These are phyloP conservation scores for Collybia sordida DNA, from an alignment of 768 basidiomycete genomes.

Conservation along the genomic window DNA sequence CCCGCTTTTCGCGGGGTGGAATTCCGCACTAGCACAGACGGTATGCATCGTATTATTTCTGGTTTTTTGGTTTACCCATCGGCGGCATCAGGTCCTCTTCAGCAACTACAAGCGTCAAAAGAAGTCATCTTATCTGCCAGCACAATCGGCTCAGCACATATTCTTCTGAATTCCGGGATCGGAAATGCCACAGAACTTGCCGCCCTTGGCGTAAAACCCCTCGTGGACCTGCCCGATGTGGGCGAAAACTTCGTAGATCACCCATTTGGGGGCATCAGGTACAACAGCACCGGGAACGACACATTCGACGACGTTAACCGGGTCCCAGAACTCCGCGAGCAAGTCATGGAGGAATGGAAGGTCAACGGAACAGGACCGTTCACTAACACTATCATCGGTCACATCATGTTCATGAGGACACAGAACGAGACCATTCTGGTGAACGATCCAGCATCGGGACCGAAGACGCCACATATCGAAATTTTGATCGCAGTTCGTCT, in stretches of 20 bases:
- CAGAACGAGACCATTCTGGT: conserved; percentile 6
- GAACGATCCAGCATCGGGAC: conserved; percentile 23
- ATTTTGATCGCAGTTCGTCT: conserved; percentile 14
- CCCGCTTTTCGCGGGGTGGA: conserved; percentile 13
- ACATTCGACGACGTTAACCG: conserved; percentile 2
- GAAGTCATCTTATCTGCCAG: conserved; percentile 32
- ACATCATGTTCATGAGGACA: conserved; percentile 17
- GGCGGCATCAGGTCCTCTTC: conserved; percentile 5
- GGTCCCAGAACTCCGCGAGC: background rate
- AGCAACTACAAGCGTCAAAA: conserved; percentile 20
- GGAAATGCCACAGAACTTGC: conserved; percentile 16
- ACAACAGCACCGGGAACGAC: conserved; percentile 10
- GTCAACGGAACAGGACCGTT: conserved; percentile 21
- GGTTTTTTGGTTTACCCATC: no score
- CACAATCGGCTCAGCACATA: conserved; percentile 24
- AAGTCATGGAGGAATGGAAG: conserved; percentile 15
- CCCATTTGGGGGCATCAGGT: conserved; percentile 11
- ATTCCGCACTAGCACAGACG: conserved; percentile 5
- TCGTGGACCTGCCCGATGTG: conserved; percentile 20
- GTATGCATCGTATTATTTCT: background rate
- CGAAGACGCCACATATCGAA: conserved; percentile 23
- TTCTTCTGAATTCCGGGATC: conserved; percentile 27
- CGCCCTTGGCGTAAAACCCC: conserved; percentile 9
- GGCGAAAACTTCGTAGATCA: conserved; percentile 24
- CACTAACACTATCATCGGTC: conserved; percentile 16